Conservation (phyloP, 345 rosid genomes). For the Geranium brycei region DNA sequence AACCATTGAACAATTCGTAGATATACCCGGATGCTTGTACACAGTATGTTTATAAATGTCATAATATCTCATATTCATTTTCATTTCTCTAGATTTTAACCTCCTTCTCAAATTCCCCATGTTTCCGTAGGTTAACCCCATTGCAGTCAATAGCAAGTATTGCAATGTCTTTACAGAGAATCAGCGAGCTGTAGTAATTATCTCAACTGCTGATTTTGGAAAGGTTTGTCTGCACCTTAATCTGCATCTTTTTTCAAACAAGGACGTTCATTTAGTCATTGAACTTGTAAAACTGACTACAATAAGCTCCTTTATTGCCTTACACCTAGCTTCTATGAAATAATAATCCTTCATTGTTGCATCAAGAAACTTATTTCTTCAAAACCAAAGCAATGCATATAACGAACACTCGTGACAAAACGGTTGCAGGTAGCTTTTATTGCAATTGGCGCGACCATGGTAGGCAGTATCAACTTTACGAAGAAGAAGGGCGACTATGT, state of each 20-base stretch:
- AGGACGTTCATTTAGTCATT: too few relatives aligned
- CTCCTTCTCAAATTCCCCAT: constrained; percentile 6
- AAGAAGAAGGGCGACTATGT: constrained; percentile 49
- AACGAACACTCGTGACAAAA: not conserved
- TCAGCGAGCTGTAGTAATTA: constrained; percentile 56
- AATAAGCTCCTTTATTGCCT: too few relatives aligned
- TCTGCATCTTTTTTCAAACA: not conserved
- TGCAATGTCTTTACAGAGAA: constrained; percentile 94
- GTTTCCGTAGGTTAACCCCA: constrained; percentile 66
- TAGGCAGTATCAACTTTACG: constrained; percentile 64
- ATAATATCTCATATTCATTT: not conserved
- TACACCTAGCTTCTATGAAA: not conserved
- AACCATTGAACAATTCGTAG: constrained; percentile 40
- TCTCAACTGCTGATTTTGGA: constrained; percentile 67
- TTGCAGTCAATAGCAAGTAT: constrained; percentile 86
- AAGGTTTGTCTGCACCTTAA: constrained; percentile 34
- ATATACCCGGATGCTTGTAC: constrained; percentile 66
- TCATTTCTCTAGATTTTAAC: not conserved
- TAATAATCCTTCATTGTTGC: not conserved
- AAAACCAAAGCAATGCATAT: not conserved
- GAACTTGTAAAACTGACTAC: too few relatives aligned
- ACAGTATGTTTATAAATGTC: constrained; percentile 36
- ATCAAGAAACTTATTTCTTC: not conserved
- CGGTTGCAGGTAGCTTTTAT: constrained; percentile 68
- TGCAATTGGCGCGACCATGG: constrained; percentile 97